phyloP scores from a whole-genome alignment of 805 yeast species.

The Helenozyma baotianmanensis region DNA sequence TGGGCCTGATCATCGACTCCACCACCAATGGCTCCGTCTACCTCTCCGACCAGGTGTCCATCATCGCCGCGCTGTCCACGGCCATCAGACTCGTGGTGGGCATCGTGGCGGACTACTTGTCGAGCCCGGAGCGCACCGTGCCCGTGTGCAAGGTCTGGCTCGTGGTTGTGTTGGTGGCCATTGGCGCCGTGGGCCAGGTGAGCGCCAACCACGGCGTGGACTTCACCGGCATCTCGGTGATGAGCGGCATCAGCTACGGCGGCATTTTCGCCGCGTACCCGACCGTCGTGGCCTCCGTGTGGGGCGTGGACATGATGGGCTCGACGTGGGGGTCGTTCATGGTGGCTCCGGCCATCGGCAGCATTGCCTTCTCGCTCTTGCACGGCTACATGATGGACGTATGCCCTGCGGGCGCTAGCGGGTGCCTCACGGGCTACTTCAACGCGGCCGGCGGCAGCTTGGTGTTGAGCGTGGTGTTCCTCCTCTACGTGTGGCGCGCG shows the following conservation, averaged over 20 bases:
- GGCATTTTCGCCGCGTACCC: conserved; percentile 84
- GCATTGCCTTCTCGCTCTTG: conserved; percentile 60
- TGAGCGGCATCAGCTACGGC: conserved; percentile 75
- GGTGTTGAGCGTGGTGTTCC: conserved; percentile 20
- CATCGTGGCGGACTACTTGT: conserved; percentile 57
- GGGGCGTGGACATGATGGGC: conserved; percentile 88
- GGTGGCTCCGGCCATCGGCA: conserved; percentile 83
- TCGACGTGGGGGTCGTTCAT: conserved; percentile 90
- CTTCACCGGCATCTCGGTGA: conserved; percentile 32
- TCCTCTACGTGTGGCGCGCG: conserved; percentile 25
- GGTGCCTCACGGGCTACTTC: conserved; percentile 27
- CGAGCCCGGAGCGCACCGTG: conserved; percentile 21
- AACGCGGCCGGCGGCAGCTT: conserved; percentile 22
- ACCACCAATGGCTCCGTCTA: conserved; percentile 19
- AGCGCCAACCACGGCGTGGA: conserved; percentile 6
- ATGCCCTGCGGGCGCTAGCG: conserved; percentile 17
- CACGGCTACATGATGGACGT: conserved; percentile 65
- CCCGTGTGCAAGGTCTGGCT: conserved; percentile 34
- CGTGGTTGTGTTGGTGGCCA: conserved; percentile 18
- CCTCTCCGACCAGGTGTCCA: conserved; percentile 48
- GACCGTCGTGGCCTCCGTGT: conserved; percentile 71
- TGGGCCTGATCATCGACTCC: conserved; percentile 65
- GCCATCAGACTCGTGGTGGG: conserved; percentile 65
- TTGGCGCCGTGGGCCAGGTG: conserved; percentile 33
- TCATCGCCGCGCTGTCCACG: conserved; percentile 67